Evolutionary conservation across 805 yeast species (phyloP).

Genomic region (Yamadazyma takamatsuzukensis): DNA sequence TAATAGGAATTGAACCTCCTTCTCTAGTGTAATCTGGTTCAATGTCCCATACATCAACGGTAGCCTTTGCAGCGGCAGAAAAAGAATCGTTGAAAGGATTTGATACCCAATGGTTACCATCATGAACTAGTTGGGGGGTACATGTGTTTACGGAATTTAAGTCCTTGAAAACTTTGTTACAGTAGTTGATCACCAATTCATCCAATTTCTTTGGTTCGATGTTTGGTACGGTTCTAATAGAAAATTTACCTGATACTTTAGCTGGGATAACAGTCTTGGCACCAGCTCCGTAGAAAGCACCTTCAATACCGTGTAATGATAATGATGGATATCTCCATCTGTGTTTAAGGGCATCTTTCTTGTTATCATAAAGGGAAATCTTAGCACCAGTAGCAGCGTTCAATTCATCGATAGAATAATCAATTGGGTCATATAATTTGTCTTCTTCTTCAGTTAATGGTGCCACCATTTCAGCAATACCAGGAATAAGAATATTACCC

Average conservation of each 20-base stretch:
- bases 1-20: constrained; percentile 98
- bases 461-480: constrained; percentile 91
- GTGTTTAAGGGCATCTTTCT: constrained; percentile 88
- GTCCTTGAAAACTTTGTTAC: constrained; percentile 59
- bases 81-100: constrained; percentile 91
- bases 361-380: constrained; percentile 71
- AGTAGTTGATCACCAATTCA: constrained; percentile 68
- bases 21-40: constrained; percentile 98
- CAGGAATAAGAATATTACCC: constrained; percentile 86
- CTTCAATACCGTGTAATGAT: constrained; percentile 95
- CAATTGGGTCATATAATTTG: constrained; percentile 77
- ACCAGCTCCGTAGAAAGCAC: constrained; percentile 92
- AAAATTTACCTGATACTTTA: constrained; percentile 88
- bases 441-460: constrained; percentile 82
- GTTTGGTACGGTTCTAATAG: constrained; percentile 96
- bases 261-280: constrained; percentile 99
- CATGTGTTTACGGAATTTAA: constrained; percentile 75
- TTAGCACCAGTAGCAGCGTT: constrained; percentile 86
- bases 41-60: constrained; percentile 89
- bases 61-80: constrained; percentile 92
- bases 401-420: constrained; percentile 78
- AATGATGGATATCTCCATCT: constrained; percentile 99
- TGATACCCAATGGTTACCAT: constrained; percentile 94
- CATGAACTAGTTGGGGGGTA: constrained; percentile 78
- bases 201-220: constrained; percentile 79